Percentiles rank a stretch among this genome's conserved stretches.
Evolutionary conservation across 331 rosid genomes (phyloP).

Genomic region (Cydonia oblonga): DNA sequence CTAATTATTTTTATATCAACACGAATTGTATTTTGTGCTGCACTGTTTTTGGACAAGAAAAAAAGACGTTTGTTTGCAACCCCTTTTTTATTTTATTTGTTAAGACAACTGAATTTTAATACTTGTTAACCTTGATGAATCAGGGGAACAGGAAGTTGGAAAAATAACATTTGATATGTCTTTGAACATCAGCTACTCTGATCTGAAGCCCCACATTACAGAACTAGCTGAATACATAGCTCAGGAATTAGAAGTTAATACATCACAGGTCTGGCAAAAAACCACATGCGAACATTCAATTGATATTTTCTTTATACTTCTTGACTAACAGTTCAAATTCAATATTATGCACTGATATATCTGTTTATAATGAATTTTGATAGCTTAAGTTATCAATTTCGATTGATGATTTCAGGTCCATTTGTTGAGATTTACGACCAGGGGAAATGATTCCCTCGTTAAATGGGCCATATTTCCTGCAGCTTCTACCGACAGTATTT

Average conservation of each 20-base stretch:
- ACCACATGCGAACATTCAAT: not conserved
- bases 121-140: conserved; percentile 13
- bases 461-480: conserved; percentile 56
- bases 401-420: conserved; percentile 50
- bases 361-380: not conserved
- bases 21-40: not conserved
- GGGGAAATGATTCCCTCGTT: conserved; percentile 51
- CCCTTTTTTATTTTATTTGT: not conserved
- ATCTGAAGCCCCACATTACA: conserved; percentile 54
- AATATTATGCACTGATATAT: no score
- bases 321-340: not conserved
- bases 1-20: not conserved
- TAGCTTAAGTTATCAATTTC: conserved; percentile 4
- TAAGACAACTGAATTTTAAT: not conserved
- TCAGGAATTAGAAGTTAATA: conserved; percentile 47
- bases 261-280: conserved; percentile 62
- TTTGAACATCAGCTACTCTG: conserved; percentile 54
- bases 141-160: conserved; percentile 63
- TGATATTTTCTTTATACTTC: not conserved
- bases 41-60: not conserved
- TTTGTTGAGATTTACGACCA: conserved; percentile 38
- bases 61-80: not conserved
- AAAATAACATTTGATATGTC: conserved; percentile 48
- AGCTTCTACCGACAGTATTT: conserved; percentile 40
- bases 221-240: conserved; percentile 60